A percentile compares a stretch with the other conserved stretches of the same genome.
These are phyloP conservation scores for Wallacemonas sp. DNA, from an alignment of 208 protist species.

Conservation along the genomic window DNA sequence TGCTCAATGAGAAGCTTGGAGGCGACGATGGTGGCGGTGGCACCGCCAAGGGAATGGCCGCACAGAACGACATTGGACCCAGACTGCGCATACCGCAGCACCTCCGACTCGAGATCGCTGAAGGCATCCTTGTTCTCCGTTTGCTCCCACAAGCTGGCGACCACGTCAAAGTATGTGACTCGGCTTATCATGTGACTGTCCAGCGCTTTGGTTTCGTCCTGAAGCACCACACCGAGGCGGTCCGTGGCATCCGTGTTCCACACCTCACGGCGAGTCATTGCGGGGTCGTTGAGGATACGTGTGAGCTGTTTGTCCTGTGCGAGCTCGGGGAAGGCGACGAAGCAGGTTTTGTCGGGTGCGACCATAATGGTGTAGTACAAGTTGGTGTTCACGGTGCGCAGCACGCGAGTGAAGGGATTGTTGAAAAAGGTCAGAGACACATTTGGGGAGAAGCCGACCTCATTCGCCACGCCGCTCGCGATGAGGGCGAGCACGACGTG, in stretches of 20 bases:
- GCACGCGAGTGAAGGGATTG: constrained; percentile 25
- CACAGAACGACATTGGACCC: constrained; percentile 40
- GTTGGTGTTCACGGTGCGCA: constrained; percentile 21
- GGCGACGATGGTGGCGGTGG: constrained; percentile 26
- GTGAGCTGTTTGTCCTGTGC: constrained; percentile 16
- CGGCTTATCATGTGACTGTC: background rate
- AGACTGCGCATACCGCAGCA: constrained; percentile 24
- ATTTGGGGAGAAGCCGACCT: constrained; percentile 26
- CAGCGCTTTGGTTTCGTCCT: constrained; percentile 6
- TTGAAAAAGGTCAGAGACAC: constrained; percentile 39
- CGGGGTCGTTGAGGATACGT: constrained; percentile 19
- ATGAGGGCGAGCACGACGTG: constrained; percentile 33
- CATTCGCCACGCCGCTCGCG: constrained; percentile 24
- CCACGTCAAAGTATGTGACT: constrained; percentile 19
- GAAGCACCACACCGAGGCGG: constrained; percentile 25
- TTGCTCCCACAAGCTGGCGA: constrained; percentile 17
- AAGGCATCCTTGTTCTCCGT: constrained; percentile 19
- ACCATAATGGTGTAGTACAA: constrained; percentile 34
- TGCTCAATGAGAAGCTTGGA: constrained; percentile 35
- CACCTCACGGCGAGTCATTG: constrained; percentile 29
- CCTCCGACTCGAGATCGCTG: constrained; percentile 13
- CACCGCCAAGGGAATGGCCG: constrained; percentile 44
- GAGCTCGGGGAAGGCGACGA: constrained; percentile 36
- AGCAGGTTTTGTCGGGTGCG: constrained; percentile 23
- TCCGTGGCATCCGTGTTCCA: constrained; percentile 18